Base-by-base conservation (phyloP, 768 basidiomycete genomes). In the Boletus rufocinnamomeus region DNA sequence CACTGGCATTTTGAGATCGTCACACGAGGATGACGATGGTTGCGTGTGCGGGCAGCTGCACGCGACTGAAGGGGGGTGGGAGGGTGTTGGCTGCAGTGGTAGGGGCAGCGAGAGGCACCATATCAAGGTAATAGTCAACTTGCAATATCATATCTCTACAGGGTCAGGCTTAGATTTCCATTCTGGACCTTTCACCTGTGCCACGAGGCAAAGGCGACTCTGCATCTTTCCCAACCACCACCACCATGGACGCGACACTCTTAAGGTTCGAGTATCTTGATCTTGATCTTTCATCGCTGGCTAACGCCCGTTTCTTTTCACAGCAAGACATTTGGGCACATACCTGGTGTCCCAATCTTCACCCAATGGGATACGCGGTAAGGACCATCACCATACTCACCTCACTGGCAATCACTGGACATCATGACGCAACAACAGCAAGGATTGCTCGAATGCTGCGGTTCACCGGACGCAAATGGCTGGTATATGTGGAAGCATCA, bases 271-370 rank as follows among this genome's bases (percentile, higher is more conserved):
- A 13, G 10, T 43, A 6, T 34, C 16, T 35, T 44, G 41, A 25
- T 25, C 43, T 27, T 32, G 27, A 49, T 53, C 17, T 25, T 35
- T 23, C 10, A 58, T 53, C 46, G 16, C 9, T 35, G 8, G 2
- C 23, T 16, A 25, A 59, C 27, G 0, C 19, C 30, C 11, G 6
- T 45, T 25, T 27, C 32, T 50, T 6, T 44, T 37, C 10, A 13
- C 48, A 72, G 71, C 27, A 59, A 54, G 51, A 59, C 30, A 1
- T 71, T 70, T 21, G 72, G 71, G 16, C 30, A 57, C 37, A 72
- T 73, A 23, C 71, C 68, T 2, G 50, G 54, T 19, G 46, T 72
- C 34, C 54, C 56, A 1, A 43, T 72, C 7, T 72, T 74, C n/a
- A 44, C 62, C 7, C 2, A 16, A 2, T 72, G 68, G 66, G 8